phyloP scores from a whole-genome alignment of 352 stramenopile species.

The Globisporangium nagaii region DNA sequence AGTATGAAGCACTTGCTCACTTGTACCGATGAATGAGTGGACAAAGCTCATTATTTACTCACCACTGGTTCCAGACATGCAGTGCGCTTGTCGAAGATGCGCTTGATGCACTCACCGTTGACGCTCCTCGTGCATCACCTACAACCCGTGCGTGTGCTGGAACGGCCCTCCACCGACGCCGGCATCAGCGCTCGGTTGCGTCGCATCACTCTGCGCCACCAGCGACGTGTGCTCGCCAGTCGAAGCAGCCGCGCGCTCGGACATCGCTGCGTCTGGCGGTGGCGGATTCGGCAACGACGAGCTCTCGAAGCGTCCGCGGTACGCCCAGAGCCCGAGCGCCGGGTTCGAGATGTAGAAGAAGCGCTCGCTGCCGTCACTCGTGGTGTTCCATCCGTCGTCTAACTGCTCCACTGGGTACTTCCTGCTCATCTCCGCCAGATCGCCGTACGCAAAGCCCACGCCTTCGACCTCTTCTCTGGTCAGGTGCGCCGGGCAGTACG shows the following conservation, averaged over 20 bases:
- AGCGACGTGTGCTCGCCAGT: constrained; percentile 15
- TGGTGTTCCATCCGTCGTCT: constrained; percentile 92
- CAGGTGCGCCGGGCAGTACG: constrained; percentile 91
- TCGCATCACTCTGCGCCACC: constrained; percentile 34
- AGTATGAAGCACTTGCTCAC: too few relatives aligned
- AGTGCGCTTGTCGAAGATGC: background rate
- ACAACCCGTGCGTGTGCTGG: constrained; percentile 17
- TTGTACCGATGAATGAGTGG: background rate
- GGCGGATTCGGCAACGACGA: constrained; percentile 31
- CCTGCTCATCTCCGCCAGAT: constrained; percentile 78
- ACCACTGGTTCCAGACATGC: background rate
- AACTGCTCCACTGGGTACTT: constrained; percentile 82
- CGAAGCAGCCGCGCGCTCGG: background rate
- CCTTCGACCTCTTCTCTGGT: constrained; percentile 90
- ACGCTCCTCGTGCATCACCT: background rate
- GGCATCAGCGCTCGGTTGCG: constrained; percentile 52
- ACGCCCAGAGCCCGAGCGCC: constrained; percentile 94
- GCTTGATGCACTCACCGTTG: background rate
- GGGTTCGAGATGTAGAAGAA: constrained; percentile 98
- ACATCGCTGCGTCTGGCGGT: background rate
- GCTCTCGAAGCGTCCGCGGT: constrained; percentile 71
- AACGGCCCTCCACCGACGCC: constrained; percentile 80
- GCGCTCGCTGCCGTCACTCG: constrained; percentile 57
- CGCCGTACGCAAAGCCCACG: constrained; percentile 90
- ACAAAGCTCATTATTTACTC: background rate